phyloP scores from a whole-genome alignment of 805 yeast species.

The Wickerhamomyces silvicola region DNA sequence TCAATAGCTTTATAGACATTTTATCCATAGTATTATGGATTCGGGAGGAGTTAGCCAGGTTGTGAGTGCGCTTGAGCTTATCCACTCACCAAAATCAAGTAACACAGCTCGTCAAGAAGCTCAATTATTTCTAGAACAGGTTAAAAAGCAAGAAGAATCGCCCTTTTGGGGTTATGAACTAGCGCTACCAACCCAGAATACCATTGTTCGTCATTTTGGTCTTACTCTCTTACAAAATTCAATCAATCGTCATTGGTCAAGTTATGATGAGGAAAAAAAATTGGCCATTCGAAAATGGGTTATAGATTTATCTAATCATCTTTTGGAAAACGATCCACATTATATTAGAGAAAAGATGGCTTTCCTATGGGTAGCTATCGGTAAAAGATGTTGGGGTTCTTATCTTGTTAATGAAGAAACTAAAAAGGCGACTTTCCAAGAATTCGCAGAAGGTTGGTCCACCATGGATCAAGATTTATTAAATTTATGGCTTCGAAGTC shows the following conservation, averaged over 20 bases:
- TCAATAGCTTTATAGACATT: not conserved
- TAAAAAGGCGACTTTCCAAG: slow-evolving; percentile 37
- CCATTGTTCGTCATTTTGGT: slow-evolving; percentile 85
- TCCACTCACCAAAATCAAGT: slow-evolving; percentile 59
- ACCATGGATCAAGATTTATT: slow-evolving; percentile 78
- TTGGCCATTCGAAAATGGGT: slow-evolving; percentile 79
- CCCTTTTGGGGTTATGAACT: slow-evolving; percentile 91
- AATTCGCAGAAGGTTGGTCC: slow-evolving; percentile 66
- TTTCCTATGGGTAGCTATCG: slow-evolving; percentile 83
- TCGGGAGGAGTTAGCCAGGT: slow-evolving; percentile 66
- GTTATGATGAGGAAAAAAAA: slow-evolving; percentile 52
- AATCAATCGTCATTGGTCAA: slow-evolving; percentile 45
- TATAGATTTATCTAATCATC: slow-evolving; percentile 62
- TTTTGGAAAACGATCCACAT: slow-evolving; percentile 69
- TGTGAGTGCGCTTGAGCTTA: slow-evolving; percentile 66
- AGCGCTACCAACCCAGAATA: slow-evolving; percentile 56
- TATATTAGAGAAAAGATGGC: slow-evolving; percentile 87
- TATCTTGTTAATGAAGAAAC: slow-evolving; percentile 36
- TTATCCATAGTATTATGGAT: slow-evolving; percentile 42
- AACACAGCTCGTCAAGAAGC: slow-evolving; percentile 54
- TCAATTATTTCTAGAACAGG: slow-evolving; percentile 63
- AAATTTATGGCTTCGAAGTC: slow-evolving; percentile 63
- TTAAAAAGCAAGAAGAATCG: slow-evolving; percentile 73
- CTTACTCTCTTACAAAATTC: slow-evolving; percentile 72
- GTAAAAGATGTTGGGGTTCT: slow-evolving; percentile 88